Conservation (phyloP, 192 early-diverging fungal genomes). For the Backusella circina region DNA sequence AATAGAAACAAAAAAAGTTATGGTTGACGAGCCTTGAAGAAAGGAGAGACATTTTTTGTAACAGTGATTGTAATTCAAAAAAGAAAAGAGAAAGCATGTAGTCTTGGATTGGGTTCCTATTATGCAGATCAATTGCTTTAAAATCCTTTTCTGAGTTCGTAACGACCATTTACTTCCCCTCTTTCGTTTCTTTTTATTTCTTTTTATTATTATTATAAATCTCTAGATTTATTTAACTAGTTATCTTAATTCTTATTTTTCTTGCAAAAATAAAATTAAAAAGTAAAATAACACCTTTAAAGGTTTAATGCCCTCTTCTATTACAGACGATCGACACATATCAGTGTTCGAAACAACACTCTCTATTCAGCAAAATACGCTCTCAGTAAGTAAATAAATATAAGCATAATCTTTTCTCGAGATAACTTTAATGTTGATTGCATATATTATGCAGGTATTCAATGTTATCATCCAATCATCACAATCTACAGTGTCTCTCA, state of each 20-base stretch:
- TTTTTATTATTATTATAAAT: background rate
- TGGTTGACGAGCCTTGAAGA: background rate
- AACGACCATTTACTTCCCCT: background rate
- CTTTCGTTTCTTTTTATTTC: slow-evolving; percentile 1
- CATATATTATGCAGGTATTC: slow-evolving; percentile 19
- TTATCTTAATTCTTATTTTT: background rate
- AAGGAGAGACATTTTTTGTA: slow-evolving; percentile 1
- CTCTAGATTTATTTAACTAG: background rate
- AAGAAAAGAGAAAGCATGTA: slow-evolving; percentile 5
- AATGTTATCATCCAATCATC: slow-evolving; percentile 30
- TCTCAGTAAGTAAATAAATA: background rate
- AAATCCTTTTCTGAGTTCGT: background rate
- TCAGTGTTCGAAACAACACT: slow-evolving; percentile 27
- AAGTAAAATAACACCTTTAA: background rate
- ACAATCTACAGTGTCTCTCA: slow-evolving; percentile 21
- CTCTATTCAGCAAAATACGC: slow-evolving; percentile 10
- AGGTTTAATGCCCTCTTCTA: background rate
- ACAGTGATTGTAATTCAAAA: background rate
- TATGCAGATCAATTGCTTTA: slow-evolving; percentile 13
- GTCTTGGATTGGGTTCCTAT: background rate
- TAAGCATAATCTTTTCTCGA: background rate
- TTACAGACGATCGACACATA: background rate
- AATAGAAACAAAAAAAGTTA: background rate
- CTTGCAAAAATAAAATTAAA: background rate
- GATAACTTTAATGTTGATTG: background rate